Evolutionary conservation across 495 filamentous ascomycete genomes (phyloP).

Genomic region (Penicillium atrosanguineum): DNA sequence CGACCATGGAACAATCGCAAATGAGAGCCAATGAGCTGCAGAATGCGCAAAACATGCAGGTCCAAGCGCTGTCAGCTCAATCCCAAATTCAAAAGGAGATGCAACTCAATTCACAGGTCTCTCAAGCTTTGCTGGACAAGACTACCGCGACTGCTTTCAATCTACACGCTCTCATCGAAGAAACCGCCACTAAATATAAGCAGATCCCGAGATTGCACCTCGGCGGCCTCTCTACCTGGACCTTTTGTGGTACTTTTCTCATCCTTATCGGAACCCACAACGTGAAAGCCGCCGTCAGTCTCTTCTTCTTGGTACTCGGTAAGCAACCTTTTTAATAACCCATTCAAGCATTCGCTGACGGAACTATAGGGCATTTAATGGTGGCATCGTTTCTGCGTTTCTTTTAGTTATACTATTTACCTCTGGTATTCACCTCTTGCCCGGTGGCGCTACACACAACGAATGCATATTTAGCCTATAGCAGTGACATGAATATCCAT

Average conservation of each 20-base stretch:
- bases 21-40: slow-evolving; percentile 34
- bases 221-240: slow-evolving; percentile 25
- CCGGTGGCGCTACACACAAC: background rate
- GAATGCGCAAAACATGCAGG: slow-evolving; percentile 37
- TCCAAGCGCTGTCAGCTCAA: slow-evolving; percentile 31
- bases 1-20: slow-evolving; percentile 34
- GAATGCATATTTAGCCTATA: background rate
- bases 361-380: slow-evolving; percentile 6
- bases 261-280: slow-evolving; percentile 26
- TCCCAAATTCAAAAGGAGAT: slow-evolving; percentile 34
- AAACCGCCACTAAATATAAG: slow-evolving; percentile 35
- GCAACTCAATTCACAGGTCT: slow-evolving; percentile 32
- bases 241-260: slow-evolving; percentile 21
- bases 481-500: background rate
- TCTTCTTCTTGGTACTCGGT: slow-evolving; percentile 25
- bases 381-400: background rate
- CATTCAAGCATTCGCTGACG: background rate
- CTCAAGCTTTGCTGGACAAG: slow-evolving; percentile 40
- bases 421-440: background rate
- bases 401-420: background rate
- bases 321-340: background rate
- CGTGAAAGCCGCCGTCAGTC: slow-evolving; percentile 15
- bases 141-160: slow-evolving; percentile 36
- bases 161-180: slow-evolving; percentile 41
- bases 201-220: slow-evolving; percentile 24